A percentile compares a stretch with the other conserved stretches of the same genome.
Conservation (phyloP, 805 yeast genomes). For the Nakazawaea wickerhamii region DNA sequence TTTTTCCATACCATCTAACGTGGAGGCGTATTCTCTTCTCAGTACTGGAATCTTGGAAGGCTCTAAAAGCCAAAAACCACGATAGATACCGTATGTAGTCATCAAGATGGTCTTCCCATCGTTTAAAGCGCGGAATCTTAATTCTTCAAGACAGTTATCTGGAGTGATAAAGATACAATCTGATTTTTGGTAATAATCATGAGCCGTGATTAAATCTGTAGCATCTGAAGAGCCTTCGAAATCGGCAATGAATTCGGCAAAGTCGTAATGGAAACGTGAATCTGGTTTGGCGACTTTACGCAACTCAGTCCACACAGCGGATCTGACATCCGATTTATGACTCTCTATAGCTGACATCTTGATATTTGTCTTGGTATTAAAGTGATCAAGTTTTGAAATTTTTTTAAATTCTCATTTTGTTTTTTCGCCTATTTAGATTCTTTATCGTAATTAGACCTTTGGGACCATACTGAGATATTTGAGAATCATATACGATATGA, state of each 20-base stretch:
- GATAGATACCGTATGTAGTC: constrained; percentile 25
- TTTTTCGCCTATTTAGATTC: neutral
- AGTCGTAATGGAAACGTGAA: constrained; percentile 24
- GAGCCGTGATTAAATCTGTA: constrained; percentile 16
- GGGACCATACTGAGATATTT: too few species aligned
- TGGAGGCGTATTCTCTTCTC: constrained; percentile 22
- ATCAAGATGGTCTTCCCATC: constrained; percentile 23
- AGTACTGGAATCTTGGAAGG: constrained; percentile 19
- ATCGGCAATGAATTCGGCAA: constrained; percentile 28
- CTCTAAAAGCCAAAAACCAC: constrained; percentile 24
- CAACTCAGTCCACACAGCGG: constrained; percentile 23
- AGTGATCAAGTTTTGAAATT: neutral
- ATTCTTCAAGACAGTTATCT: constrained; percentile 25
- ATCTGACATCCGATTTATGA: constrained; percentile 22
- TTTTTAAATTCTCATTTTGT: neutral
- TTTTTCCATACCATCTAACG: constrained; percentile 27
- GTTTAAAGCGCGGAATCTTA: constrained; percentile 20
- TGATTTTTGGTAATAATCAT: constrained; percentile 14
- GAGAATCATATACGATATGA: too few species aligned
- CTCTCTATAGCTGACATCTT: neutral
- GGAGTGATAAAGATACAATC: constrained; percentile 24
- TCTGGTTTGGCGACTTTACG: constrained; percentile 27
- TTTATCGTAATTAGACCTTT: too few species aligned
- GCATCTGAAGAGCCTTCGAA: constrained; percentile 24
- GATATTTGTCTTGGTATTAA: neutral